Evolutionary conservation across 805 yeast species (phyloP), one percentile per base, ranked within the genome.

Genomic region (Candida maesae): DNA sequence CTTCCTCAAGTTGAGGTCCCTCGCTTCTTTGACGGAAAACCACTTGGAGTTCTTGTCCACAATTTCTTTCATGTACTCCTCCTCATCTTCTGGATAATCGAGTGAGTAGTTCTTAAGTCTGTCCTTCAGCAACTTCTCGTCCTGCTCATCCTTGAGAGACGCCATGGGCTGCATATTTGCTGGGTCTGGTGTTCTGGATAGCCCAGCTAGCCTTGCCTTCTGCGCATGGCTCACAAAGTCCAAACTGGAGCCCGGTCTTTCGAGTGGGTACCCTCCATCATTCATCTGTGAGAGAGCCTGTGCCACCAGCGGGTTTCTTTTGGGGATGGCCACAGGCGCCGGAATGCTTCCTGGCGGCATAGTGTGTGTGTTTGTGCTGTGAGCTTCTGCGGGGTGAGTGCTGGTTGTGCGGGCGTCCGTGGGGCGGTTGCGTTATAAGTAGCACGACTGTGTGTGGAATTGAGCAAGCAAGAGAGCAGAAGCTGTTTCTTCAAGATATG

Each of bases 61-160:
- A 2, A 61, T 44, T 5, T 51, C 50, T 31, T 52, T 46, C 17
- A 47, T 28, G 47, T 65, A 60, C 33, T 63, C 64, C 0, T 61
- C 63, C 12, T 43, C 52, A 48, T 68, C 69, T 3, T 64, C 65
- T 2, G 80, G 81, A 48, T 69, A 78, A 52, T 79, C 82, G 27
- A 80, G 53, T 35, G 66, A 63, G 50, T 77, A 80, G 42, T 63
- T 65, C 28, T 50, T 50, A 27, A 69, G 45, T 45, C 73, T 58
- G 16, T 56, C 50, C 11, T 53, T 41, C 10, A 60, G 17, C 15
- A 60, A 41, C 4, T 41, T 43, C 12, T 60, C 63, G 2, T 42
- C 52, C 11, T 41, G 32, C 18, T 44, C 39, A 10, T 39, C 47
- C 8, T 31, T 36, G 13, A 18, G 14, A 9, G 20, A 13, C 7